Evolutionary conservation across 306 rosid genomes (phyloP).

Genomic region (Castanea sativa): DNA sequence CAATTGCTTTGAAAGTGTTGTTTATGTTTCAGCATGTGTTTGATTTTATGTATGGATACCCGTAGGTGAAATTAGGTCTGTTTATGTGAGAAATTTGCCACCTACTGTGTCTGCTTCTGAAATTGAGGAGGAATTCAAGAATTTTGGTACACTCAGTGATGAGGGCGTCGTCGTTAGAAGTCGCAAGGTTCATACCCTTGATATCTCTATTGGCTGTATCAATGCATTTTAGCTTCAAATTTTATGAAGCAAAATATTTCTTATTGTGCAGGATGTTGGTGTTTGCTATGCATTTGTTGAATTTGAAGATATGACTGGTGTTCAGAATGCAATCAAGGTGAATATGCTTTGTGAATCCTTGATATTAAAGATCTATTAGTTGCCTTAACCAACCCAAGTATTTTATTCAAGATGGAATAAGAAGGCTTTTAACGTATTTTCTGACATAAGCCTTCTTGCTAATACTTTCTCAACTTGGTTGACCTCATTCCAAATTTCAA

Average conservation of each 20-base stretch:
- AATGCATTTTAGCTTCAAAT: not conserved
- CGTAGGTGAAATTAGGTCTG: constrained; percentile 82
- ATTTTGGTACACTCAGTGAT: constrained; percentile 74
- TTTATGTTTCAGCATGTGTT: not conserved
- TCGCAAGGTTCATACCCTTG: constrained; percentile 65
- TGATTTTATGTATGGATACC: not conserved
- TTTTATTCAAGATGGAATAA: not conserved
- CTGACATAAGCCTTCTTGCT: not conserved
- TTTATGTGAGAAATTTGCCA: constrained; percentile 83
- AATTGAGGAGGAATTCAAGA: constrained; percentile 78
- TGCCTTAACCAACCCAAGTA: not conserved
- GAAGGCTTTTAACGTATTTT: not conserved
- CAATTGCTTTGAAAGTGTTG: not conserved
- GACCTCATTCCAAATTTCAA: not conserved
- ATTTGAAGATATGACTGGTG: constrained; percentile 81
- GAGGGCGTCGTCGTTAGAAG: constrained; percentile 91
- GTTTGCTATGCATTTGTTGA: constrained; percentile 97
- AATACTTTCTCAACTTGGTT: not conserved
- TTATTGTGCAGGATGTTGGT: constrained; percentile 79
- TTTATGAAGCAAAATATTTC: constrained; percentile 20
- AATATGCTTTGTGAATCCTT: not conserved
- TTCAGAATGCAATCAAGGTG: constrained; percentile 89
- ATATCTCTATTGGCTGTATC: constrained; percentile 16
- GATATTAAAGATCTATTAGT: not conserved
- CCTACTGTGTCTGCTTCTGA: constrained; percentile 75